These are phyloP conservation scores for Clathrospora elynae DNA, from an alignment of 2,329 filamentous ascomycete species.

Conservation along the genomic window DNA sequence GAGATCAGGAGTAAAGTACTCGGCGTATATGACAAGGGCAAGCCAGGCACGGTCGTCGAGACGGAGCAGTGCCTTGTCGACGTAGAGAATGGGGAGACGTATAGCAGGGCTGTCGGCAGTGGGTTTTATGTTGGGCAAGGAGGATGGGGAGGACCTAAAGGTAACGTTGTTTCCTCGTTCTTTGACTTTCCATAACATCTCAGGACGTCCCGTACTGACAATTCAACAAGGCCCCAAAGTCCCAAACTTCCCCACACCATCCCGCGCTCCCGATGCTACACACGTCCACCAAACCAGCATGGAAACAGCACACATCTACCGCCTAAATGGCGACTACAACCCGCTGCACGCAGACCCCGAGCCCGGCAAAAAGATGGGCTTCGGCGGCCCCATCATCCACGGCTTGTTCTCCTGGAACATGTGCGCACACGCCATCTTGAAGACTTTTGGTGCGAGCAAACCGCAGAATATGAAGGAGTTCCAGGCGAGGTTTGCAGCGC, in stretches of 20 bases:
- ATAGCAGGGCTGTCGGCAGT: conserved; percentile 70
- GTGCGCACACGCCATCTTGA: conserved; percentile 73
- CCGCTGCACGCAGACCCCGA: conserved; percentile 87
- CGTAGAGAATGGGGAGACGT: conserved; percentile 69
- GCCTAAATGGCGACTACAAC: conserved; percentile 93
- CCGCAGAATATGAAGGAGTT: conserved; percentile 85
- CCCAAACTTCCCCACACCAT: conserved; percentile 76
- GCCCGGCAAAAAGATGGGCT: conserved; percentile 87
- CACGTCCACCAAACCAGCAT: conserved; percentile 71
- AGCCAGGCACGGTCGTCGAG: conserved; percentile 79
- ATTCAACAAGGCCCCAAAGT: conserved; percentile 64
- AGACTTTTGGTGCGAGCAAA: conserved; percentile 74
- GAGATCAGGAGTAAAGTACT: conserved; percentile 78
- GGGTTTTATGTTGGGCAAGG: conserved; percentile 81
- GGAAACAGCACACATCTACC: conserved; percentile 66
- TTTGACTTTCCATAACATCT: neutral
- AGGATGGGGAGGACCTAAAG: conserved; percentile 89
- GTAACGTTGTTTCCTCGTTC: conserved; percentile 50
- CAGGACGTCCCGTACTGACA: conserved; percentile 1
- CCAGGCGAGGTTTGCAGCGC: conserved; percentile 84
- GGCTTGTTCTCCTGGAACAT: conserved; percentile 88
- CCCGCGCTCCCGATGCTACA: conserved; percentile 71
- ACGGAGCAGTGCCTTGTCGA: conserved; percentile 79
- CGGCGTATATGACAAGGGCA: conserved; percentile 89
- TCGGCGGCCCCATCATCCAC: conserved; percentile 86